Conservation (phyloP, 2,329 filamentous ascomycete species). For the Apiospora phragmitis region DNA sequence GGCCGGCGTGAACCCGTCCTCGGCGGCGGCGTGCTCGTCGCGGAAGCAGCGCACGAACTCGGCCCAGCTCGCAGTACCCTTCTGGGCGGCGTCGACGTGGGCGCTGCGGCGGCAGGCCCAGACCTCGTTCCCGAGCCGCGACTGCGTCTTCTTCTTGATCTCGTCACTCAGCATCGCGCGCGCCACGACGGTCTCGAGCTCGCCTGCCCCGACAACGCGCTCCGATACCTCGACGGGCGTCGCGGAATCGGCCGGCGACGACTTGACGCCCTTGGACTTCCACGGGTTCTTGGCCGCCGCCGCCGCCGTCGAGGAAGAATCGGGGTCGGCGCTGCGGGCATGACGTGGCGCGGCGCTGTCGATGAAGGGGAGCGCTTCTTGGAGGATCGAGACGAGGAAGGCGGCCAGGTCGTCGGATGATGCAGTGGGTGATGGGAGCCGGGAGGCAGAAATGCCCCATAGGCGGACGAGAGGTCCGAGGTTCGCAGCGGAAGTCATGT, state of each 20-base stretch:
- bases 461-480: slow-evolving; percentile 54
- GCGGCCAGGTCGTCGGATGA: slow-evolving; percentile 44
- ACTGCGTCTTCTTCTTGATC: slow-evolving; percentile 10
- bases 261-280: slow-evolving; percentile 51
- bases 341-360: slow-evolving; percentile 48
- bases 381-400: slow-evolving; percentile 54
- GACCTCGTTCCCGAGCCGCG: slow-evolving; percentile 41
- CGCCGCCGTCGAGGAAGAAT: neutral
- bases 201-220: slow-evolving; percentile 46
- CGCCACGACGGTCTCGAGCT: slow-evolving; percentile 37
- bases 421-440: slow-evolving; percentile 46
- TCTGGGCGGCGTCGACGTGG: slow-evolving; percentile 53
- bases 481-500: slow-evolving; percentile 17
- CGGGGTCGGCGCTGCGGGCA: slow-evolving; percentile 20
- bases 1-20: slow-evolving; percentile 59
- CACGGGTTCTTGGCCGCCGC: slow-evolving; percentile 43
- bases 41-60: slow-evolving; percentile 65
- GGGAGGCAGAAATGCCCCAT: slow-evolving; percentile 48
- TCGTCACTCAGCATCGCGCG: neutral
- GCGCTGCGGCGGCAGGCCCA: slow-evolving; percentile 67
- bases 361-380: slow-evolving; percentile 62
- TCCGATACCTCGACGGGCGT: slow-evolving; percentile 56
- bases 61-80: slow-evolving; percentile 59
- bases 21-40: slow-evolving; percentile 55
- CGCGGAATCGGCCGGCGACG: slow-evolving; percentile 45